Percentiles rank a stretch among this genome's conserved stretches.
Evolutionary conservation across 345 rosid genomes (phyloP).

Genomic region (Ceriops zippeliana): DNA sequence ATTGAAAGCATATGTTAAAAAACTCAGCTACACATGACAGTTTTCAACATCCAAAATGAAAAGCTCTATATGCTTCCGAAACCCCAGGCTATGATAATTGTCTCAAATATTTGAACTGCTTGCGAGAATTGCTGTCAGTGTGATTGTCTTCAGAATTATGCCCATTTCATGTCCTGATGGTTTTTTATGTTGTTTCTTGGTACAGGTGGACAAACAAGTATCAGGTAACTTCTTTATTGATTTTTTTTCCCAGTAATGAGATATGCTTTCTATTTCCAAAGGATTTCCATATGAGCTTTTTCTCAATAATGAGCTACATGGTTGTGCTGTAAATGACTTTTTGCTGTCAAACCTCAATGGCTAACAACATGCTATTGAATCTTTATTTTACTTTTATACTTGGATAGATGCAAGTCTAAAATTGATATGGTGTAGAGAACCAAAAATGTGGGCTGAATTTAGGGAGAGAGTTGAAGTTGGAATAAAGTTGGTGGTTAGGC

Average conservation of each 20-base stretch:
- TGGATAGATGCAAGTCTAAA: background rate
- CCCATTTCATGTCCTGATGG: constrained; percentile 10
- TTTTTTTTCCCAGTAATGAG: background rate
- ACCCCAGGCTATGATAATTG: too few species aligned
- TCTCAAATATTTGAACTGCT: too few species aligned
- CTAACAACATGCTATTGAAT: too few species aligned
- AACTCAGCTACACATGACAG: too few species aligned
- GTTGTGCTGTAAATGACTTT: background rate
- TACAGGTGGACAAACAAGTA: constrained; percentile 76
- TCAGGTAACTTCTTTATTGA: constrained; percentile 43
- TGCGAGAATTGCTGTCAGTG: too few species aligned
- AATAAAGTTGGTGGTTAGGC: too few species aligned
- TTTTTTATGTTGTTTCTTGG: constrained; percentile 20
- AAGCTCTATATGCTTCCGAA: too few species aligned
- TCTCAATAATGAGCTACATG: background rate
- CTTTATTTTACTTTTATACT: background rate
- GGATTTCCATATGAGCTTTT: background rate
- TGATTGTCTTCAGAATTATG: background rate
- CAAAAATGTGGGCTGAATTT: too few species aligned
- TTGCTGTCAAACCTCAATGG: background rate
- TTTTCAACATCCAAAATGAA: too few species aligned
- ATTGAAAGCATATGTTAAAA: too few species aligned
- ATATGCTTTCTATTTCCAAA: background rate
- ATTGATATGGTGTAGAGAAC: background rate
- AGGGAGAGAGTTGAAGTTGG: too few species aligned